Evolutionary conservation across 2,329 filamentous ascomycete species (phyloP), one percentile per base, ranked within the genome.

Genomic region (Ophiobolus disseminans): DNA sequence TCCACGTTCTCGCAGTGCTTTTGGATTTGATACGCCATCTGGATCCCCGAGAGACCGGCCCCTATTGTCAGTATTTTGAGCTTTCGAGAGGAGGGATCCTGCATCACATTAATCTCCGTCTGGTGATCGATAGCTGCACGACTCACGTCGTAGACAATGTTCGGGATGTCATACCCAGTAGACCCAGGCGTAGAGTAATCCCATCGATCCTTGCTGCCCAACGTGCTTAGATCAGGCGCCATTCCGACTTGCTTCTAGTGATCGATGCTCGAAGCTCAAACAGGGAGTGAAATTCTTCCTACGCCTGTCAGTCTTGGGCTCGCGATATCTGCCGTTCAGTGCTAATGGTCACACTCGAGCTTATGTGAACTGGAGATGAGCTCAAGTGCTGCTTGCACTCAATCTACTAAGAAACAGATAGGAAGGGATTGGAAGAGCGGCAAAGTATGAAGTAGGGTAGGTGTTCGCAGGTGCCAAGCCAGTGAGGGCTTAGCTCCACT

Each of bases 1-100:
- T 79, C 78, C 9, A 81, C 70, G 50, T 77, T 74, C 69, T 51
- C 69, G 40, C 57, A 63, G 23, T 60, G 21, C 43, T 67, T 79
- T 72, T 80, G 76, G 38, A 80, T 76, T n/a, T 74, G 64, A 45
- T 80, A 78, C 53, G 78, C 76, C 60, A 75, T 72, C 52, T 77
- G 60, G 10, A 80, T 79, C 5, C 77, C 77, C 8, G 74, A 75
- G 1, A 80, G 68, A 5, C 78, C 78, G 3, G 74, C 78, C 22
- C 78, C 78, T 44, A 81, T 78, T 7, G 75, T 79, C 30, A 81
- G 51, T 2, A 80, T 74, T 32, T 73, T 76, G 19, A 81, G 48
- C 53, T 75, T 78, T 3, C 51, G 38, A 8, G 50, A 48, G 1
- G 57, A 49, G 4, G 58, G 57, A 11, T 62, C 57, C 58, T 60